phyloP scores from a whole-genome alignment of 306 rosid genomes.

The Cicer chorassanicum region DNA sequence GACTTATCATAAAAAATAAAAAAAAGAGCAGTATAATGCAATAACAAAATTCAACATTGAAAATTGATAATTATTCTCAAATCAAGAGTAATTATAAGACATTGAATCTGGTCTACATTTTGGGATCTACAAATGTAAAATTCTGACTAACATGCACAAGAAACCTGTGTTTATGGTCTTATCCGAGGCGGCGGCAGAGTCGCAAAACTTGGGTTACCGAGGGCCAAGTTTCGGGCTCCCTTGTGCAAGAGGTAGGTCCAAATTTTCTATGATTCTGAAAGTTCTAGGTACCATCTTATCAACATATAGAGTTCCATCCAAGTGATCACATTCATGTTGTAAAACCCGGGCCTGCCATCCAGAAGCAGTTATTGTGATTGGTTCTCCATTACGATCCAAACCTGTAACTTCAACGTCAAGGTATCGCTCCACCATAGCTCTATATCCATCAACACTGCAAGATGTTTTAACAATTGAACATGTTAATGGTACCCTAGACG shows the following conservation, averaged over 20 bases:
- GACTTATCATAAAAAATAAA: background rate
- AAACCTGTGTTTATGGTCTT: constrained; percentile 12
- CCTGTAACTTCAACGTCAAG: constrained; percentile 86
- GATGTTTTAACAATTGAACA: constrained; percentile 32
- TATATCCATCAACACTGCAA: constrained; percentile 82
- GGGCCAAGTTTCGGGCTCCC: constrained; percentile 84
- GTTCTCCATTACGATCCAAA: constrained; percentile 74
- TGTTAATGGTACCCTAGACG: constrained; percentile 20
- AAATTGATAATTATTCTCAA: constrained; percentile 7
- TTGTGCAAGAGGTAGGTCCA: constrained; percentile 77
- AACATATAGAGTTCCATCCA: constrained; percentile 84
- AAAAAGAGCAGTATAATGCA: background rate
- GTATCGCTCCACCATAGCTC: constrained; percentile 82
- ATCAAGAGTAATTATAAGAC: constrained; percentile 5
- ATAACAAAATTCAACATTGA: constrained; percentile 10
- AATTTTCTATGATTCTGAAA: constrained; percentile 74
- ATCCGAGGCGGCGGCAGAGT: background rate
- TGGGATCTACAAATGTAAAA: background rate
- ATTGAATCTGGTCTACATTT: background rate
- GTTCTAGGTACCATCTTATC: constrained; percentile 89
- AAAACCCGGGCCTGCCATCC: constrained; percentile 96
- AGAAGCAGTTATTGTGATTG: constrained; percentile 69
- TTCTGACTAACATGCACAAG: constrained; percentile 1
- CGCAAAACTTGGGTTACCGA: constrained; percentile 40
- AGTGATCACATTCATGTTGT: constrained; percentile 94